A percentile compares a stretch with the other conserved stretches of the same genome.
These are phyloP conservation scores for Metarhizium album DNA, from an alignment of 2,329 filamentous ascomycete genomes.

Conservation along the genomic window DNA sequence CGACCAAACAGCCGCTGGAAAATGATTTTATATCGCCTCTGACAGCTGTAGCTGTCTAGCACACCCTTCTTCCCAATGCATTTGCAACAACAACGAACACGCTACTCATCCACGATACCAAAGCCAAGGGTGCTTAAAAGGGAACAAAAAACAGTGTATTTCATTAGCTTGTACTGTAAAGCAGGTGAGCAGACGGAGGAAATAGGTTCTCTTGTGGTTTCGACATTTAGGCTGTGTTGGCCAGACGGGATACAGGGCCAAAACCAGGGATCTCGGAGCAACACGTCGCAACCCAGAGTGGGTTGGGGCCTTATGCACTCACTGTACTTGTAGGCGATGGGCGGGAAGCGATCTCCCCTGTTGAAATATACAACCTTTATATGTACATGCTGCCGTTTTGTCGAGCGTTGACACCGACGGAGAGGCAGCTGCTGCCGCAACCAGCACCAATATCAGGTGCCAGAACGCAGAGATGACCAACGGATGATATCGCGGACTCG, in stretches of 20 bases:
- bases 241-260: neutral
- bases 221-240: neutral
- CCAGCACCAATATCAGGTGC: constrained; percentile 7
- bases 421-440: constrained; percentile 23
- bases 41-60: neutral
- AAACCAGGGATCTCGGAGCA: neutral
- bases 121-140: constrained; percentile 8
- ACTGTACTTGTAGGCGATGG: neutral
- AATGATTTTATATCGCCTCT: constrained; percentile 10
- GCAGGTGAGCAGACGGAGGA: neutral
- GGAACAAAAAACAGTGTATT: neutral
- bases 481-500: constrained; percentile 4
- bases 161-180: neutral
- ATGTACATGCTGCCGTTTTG: neutral
- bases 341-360: neutral
- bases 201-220: neutral
- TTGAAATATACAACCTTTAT: neutral
- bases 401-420: constrained; percentile 6
- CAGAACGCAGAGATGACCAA: constrained; percentile 14
- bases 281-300: neutral
- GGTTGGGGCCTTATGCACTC: neutral
- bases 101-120: constrained; percentile 1
- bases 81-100: neutral
- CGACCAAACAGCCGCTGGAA: constrained; percentile 23
- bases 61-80: neutral